Base-by-base conservation (phyloP, 1,284 basidiomycete species). In the Neolentinus lepideus region DNA sequence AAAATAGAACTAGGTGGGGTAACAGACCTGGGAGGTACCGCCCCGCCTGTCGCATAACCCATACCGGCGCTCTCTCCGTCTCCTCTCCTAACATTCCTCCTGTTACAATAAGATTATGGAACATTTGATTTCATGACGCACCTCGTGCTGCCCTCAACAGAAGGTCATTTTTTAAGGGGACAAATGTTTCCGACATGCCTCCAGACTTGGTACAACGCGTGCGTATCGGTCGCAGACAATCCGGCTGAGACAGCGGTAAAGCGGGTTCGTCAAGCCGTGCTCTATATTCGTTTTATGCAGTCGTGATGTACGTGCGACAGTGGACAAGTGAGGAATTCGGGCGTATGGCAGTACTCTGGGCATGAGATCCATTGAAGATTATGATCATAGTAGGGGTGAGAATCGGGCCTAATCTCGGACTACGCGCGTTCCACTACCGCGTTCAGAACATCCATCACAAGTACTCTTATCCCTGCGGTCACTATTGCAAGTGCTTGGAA, bases 31-130 rank as follows among this genome's bases (percentile, higher is more conserved):
- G 94, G 53, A 98, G 83, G 72, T 97, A 97, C 54, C 95, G 82
- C 48, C 96, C 95, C 21, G 97, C 97, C 70, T 99, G 96, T 31
- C 97, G 84, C 96, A 99, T 99, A 59, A 98, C 91, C 96, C 96
- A 99, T 59, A 97, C 94, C 12, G 96, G 96, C 2, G 96, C 93
- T 57, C 92, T 84, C 66, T 92, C 90, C 0, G 94, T 95, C 69
- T 83, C 77, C 72, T 96, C 86, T 12, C 94, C 92, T 88, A 60
- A 36, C 58, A 48, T 46, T n/a, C 36, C 33, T 27, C 43, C 46
- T 12, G 19, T 27, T 35, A 51, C 27, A 36, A 53, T 27, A 38
- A 36, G 51, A 31, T 45, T 53, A n/a, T 11, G 16, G 36, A 47
- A 29, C 26, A 53, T 43, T 29, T 22, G 22, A 56, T 24, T 52